Evolutionary conservation across 495 filamentous ascomycete species (phyloP).

Genomic region (Hypomontagnella submonticulosa): DNA sequence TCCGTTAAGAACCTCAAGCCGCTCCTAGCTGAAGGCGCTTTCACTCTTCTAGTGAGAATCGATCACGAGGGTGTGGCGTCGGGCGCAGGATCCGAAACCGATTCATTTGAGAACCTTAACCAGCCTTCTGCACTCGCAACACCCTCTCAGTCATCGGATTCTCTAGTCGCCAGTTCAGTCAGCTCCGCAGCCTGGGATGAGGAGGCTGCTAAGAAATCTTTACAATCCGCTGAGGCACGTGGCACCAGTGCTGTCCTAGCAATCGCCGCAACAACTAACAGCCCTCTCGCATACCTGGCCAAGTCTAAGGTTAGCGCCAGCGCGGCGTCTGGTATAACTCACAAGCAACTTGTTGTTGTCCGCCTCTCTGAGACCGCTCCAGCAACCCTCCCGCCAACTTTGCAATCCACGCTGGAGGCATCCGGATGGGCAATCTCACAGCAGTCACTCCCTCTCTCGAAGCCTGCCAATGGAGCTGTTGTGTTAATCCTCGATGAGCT

Average conservation of each 20-base stretch:
- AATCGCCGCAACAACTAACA: neutral
- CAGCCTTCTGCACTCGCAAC: neutral
- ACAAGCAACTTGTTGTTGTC: neutral
- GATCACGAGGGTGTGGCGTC: no score
- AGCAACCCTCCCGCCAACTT: slow-evolving; percentile 7
- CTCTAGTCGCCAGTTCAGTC: slow-evolving; percentile 1
- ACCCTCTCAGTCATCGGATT: neutral
- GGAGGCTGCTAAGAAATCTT: neutral
- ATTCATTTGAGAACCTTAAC: slow-evolving; percentile 1
- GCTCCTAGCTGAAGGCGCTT: neutral
- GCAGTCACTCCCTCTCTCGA: no score
- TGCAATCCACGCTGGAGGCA: no score
- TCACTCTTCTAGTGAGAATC: neutral
- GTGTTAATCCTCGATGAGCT: no score
- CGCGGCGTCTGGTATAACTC: neutral
- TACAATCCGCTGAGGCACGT: neutral
- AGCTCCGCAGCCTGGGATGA: slow-evolving; percentile 3
- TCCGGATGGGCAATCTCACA: no score
- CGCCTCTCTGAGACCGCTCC: slow-evolving; percentile 34
- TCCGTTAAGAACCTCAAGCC: neutral
- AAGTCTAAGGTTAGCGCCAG: neutral
- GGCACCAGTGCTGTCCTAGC: slow-evolving; percentile 41
- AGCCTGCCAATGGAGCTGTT: no score
- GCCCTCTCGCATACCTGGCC: slow-evolving; percentile 2
- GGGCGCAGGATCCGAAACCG: neutral